Conservation (phyloP, 1,284 basidiomycete genomes). For the Rhodotorula glutinis region DNA sequence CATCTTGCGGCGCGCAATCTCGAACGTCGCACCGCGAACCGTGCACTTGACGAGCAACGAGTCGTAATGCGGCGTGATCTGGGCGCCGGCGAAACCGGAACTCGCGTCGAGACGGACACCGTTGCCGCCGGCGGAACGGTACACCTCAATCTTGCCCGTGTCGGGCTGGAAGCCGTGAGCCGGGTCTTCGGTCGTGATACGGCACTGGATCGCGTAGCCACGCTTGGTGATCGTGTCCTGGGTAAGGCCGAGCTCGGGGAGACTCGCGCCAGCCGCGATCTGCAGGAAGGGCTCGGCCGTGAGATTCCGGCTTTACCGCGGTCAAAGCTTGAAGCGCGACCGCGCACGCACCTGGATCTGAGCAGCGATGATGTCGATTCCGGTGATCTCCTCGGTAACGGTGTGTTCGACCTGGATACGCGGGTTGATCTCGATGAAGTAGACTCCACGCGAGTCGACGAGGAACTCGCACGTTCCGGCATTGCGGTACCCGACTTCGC, state of each 20-base stretch:
- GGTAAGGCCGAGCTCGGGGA: conserved; percentile 92
- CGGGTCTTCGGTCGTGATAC: conserved; percentile 98
- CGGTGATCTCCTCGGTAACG: conserved; percentile 87
- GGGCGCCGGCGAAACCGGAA: conserved; percentile 97
- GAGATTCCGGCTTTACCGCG: no score
- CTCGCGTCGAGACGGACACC: conserved; percentile 96
- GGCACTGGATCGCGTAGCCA: conserved; percentile 97
- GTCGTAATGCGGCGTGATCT: conserved; percentile 99
- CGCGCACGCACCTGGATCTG: conserved; percentile 60
- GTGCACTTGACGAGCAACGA: conserved; percentile 95
- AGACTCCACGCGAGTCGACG: conserved; percentile 93
- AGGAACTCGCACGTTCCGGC: conserved; percentile 80
- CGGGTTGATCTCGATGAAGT: conserved; percentile 87
- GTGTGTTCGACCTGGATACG: conserved; percentile 99
- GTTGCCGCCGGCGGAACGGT: conserved; percentile 96
- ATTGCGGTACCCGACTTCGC: conserved; percentile 88
- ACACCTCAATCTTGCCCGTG: conserved; percentile 98
- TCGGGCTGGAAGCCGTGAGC: conserved; percentile 91
- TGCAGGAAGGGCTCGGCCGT: no score
- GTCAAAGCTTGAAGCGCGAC: background rate
- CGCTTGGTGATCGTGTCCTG: conserved; percentile 95
- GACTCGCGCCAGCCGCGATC: conserved; percentile 93
- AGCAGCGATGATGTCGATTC: conserved; percentile 96
- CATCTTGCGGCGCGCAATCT: conserved; percentile 98
- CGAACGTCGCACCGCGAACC: conserved; percentile 95